Conservation (phyloP, 202 grass and related monocot genomes). For the Tripidium arundinaceum region DNA sequence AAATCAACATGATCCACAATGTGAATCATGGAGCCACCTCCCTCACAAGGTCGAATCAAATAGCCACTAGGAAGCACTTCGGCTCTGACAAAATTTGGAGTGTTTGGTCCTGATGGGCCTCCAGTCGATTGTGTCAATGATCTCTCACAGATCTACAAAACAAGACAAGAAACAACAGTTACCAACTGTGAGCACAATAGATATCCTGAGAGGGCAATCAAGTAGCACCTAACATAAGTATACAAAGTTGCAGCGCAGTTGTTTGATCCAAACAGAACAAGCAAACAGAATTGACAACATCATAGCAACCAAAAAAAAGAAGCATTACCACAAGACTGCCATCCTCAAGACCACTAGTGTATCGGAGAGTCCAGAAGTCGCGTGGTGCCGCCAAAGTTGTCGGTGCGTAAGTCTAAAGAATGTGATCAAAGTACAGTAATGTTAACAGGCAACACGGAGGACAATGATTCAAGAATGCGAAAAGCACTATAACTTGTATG, state of each 20-base stretch:
- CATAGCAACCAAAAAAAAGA: background rate
- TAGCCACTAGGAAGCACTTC: slow-evolving; percentile 91
- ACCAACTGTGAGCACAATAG: slow-evolving; percentile 10
- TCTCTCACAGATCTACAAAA: slow-evolving; percentile 90
- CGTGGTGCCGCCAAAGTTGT: slow-evolving; percentile 85
- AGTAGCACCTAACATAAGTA: background rate
- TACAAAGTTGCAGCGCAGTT: background rate
- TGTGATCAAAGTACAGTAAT: slow-evolving; percentile 8
- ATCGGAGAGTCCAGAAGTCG: slow-evolving; percentile 95
- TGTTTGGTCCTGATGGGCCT: slow-evolving; percentile 66
- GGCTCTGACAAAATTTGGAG: slow-evolving; percentile 78
- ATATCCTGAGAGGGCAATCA: background rate
- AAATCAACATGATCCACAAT: slow-evolving; percentile 97
- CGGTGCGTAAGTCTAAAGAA: slow-evolving; percentile 80
- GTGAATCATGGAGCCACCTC: slow-evolving; percentile 95
- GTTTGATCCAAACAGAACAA: background rate
- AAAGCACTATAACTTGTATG: background rate
- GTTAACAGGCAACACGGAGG: slow-evolving; percentile 19
- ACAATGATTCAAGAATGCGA: background rate
- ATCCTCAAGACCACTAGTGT: slow-evolving; percentile 93
- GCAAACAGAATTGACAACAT: slow-evolving; percentile 3
- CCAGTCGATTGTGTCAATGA: slow-evolving; percentile 79
- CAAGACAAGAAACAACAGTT: slow-evolving; percentile 22
- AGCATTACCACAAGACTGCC: slow-evolving; percentile 90
- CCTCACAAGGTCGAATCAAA: slow-evolving; percentile 85